A percentile compares a stretch with the other conserved stretches of the same genome.
phyloP scores from a whole-genome alignment of 257 asterid genomes.

The Plantago major region DNA sequence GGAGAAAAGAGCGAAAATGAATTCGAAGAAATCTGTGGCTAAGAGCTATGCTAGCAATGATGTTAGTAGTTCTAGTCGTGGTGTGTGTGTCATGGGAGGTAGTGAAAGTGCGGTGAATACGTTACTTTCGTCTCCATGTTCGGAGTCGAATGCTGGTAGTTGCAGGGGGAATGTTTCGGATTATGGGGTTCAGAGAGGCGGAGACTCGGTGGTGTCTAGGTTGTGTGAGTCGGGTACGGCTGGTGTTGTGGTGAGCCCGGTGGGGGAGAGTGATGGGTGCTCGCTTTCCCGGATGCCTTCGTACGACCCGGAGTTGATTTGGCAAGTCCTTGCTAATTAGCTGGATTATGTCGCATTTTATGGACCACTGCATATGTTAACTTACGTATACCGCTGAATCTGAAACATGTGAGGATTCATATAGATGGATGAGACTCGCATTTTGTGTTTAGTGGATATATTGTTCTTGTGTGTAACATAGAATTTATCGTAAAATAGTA shows the following conservation, averaged over 20 bases:
- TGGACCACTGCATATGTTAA: no score
- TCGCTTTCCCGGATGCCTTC: slow-evolving; percentile 68
- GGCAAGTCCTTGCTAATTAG: slow-evolving; percentile 70
- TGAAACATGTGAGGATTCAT: no score
- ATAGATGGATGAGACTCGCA: no score
- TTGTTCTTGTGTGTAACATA: no score
- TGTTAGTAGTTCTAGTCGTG: not conserved
- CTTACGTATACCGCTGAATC: no score
- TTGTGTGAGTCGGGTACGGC: slow-evolving; percentile 25
- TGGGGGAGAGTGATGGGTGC: slow-evolving; percentile 44
- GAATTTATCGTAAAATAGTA: no score
- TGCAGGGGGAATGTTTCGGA: no score
- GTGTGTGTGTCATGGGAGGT: not conserved
- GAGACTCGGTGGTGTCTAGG: slow-evolving; percentile 28
- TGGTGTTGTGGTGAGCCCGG: slow-evolving; percentile 21
- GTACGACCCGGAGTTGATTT: slow-evolving; percentile 70
- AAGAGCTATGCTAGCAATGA: not conserved
- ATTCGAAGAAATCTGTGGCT: slow-evolving; percentile 16
- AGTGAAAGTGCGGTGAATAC: slow-evolving; percentile 13
- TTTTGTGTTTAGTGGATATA: no score
- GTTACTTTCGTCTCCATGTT: slow-evolving; percentile 23
- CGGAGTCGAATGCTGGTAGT: not conserved
- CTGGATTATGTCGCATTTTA: not conserved
- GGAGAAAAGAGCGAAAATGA: slow-evolving; percentile 42
- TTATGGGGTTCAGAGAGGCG: slow-evolving; percentile 22